These are phyloP conservation scores for Aspergillus quadrilineatus DNA, from an alignment of 2,329 filamentous ascomycete species.

Conservation along the genomic window DNA sequence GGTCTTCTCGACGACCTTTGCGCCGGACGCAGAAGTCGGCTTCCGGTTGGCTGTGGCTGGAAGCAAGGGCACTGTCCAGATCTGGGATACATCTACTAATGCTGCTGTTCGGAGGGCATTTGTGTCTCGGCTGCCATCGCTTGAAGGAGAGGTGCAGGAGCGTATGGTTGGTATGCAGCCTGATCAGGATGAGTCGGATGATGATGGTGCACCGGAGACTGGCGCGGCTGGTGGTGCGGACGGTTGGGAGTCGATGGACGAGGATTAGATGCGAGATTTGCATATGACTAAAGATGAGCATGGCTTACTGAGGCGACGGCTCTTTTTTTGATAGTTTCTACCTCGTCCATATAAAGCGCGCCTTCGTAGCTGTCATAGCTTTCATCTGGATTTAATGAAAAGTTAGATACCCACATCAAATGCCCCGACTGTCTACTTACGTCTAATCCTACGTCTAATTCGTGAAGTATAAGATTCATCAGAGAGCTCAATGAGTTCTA, in stretches of 20 bases:
- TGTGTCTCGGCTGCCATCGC: constrained; percentile 64
- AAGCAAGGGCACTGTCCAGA: constrained; percentile 86
- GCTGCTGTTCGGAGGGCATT: constrained; percentile 80
- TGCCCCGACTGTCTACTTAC: not conserved
- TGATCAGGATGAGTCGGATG: constrained; percentile 65
- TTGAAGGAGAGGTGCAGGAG: constrained; percentile 66
- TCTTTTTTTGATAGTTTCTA: not conserved
- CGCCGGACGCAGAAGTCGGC: constrained; percentile 83
- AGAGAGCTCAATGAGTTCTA: too few relatives aligned
- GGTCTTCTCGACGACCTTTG: constrained; percentile 88
- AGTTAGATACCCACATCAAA: constrained; percentile 23
- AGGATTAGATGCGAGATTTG: constrained; percentile 37
- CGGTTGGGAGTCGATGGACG: constrained; percentile 58
- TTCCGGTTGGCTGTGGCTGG: constrained; percentile 92
- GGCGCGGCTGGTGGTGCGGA: constrained; percentile 50
- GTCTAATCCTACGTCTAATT: too few relatives aligned
- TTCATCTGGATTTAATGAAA: constrained; percentile 15
- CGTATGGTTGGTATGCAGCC: constrained; percentile 71
- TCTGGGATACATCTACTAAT: constrained; percentile 98
- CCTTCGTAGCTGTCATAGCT: not conserved
- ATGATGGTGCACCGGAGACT: constrained; percentile 57
- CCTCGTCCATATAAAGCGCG: not conserved
- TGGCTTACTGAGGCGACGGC: not conserved
- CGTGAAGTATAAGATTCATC: too few relatives aligned
- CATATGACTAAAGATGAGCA: not conserved